A percentile compares a stretch with the other conserved stretches of the same genome.
phyloP scores from a whole-genome alignment of 228 moss, liverwort and hornwort species.

The Sphagnum magellanicum region DNA sequence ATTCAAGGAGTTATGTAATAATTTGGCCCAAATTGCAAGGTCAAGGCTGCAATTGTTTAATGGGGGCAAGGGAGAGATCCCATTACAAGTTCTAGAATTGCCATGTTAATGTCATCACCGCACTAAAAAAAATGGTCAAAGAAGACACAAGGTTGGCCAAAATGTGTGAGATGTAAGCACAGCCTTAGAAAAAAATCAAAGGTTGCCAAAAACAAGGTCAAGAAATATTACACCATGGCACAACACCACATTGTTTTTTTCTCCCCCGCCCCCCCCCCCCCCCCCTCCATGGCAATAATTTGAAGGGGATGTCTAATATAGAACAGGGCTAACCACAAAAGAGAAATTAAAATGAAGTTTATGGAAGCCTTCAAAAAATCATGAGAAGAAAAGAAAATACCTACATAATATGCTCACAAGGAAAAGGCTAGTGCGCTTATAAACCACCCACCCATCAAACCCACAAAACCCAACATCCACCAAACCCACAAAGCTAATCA shows the following conservation, averaged over 20 bases:
- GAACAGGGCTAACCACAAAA: not conserved
- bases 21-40: not conserved
- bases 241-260: not conserved
- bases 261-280: not conserved
- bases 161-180: conserved; percentile 94
- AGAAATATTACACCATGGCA: not conserved
- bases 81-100: conserved; percentile 63
- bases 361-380: not conserved
- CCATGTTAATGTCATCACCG: conserved; percentile 46
- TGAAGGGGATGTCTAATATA: not conserved
- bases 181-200: conserved; percentile 34
- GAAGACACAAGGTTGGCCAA: conserved; percentile 82
- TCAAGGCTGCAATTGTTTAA: conserved; percentile 1
- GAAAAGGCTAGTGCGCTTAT: conserved; percentile 78
- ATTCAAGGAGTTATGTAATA: not conserved
- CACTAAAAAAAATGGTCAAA: conserved; percentile 93
- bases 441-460: not conserved
- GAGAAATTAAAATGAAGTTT: not conserved
- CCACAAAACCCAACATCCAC: not conserved
- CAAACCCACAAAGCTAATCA: too few relatives aligned
- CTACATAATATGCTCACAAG: conserved; percentile 48
- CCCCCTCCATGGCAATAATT: too few relatives aligned
- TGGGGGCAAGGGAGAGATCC: not conserved
- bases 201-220: not conserved
- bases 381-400: conserved; percentile 9